Base-by-base conservation (phyloP, 495 filamentous ascomycete species). In the Symbiotaphrina buchneri region DNA sequence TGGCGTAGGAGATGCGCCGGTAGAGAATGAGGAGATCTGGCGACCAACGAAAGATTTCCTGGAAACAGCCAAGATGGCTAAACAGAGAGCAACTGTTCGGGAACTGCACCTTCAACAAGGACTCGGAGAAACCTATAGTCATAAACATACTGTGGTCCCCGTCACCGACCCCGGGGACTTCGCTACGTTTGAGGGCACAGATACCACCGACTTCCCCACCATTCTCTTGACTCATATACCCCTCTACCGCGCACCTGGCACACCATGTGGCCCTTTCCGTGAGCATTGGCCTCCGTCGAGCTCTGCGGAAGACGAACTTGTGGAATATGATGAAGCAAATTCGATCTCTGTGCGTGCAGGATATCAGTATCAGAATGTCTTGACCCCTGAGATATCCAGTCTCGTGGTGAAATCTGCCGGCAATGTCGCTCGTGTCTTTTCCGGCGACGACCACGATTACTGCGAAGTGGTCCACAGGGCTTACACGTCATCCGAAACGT, bases 371-470 rank as follows among this genome's bases (percentile, higher is more conserved):
- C 85, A 94, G 47, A 99, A 95, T 44, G 90, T 94, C 5, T 64
- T 95, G 16, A 68, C 63, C 10, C 63, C 65, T 22, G 53, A 66
- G 4, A 65, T 92, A 33, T 85, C 84, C 3, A 58, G 66, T 10
- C 63, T 69, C 20, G 45, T 94, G 10, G 50, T 91, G 17, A 60
- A 71, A 14, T 71, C 68, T 30, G 59, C 81, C 18, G 79, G 81
- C 13, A 70, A 81, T 28, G 69, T 92, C 11, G 49, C 58, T 5
- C 40, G 53, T 10, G 72, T 80, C 24, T 95, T 94, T 46, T 91
- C 82, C 1, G 90, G 90, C 1, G 90, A 99, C 42, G 90, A 99
- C 48, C 90, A 99, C 51, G 90, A 99, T 49, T 92, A 95, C 53
- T 99, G 90, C 51, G 83, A 93, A 33, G 51, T 95, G 16, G 52